A percentile compares a stretch with the other conserved stretches of the same genome.
Evolutionary conservation across 257 asterid species (phyloP).

Genomic region (Gentiana dahurica): DNA sequence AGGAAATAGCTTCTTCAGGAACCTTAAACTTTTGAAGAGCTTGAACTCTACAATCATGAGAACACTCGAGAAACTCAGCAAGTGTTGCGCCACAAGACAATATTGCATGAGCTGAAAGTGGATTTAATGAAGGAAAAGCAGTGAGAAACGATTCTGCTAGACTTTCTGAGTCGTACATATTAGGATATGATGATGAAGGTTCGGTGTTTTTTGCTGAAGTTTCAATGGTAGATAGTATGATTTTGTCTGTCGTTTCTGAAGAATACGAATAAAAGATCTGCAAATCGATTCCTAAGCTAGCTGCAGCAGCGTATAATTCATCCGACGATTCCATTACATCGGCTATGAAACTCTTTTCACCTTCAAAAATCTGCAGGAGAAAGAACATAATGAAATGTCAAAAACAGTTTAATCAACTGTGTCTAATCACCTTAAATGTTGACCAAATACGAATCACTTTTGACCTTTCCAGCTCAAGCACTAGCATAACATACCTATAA

Average conservation of each 20-base stretch:
- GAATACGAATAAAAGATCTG: slow-evolving; percentile 80
- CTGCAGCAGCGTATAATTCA: slow-evolving; percentile 91
- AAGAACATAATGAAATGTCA: slow-evolving; percentile 1
- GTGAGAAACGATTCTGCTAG: slow-evolving; percentile 86
- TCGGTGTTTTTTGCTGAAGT: slow-evolving; percentile 31
- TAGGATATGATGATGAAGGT: slow-evolving; percentile 27
- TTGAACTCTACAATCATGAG: slow-evolving; percentile 34
- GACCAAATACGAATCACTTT: background rate
- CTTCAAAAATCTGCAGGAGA: slow-evolving; percentile 75
- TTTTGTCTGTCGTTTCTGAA: slow-evolving; percentile 70
- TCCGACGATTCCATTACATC: slow-evolving; percentile 90
- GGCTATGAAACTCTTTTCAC: slow-evolving; percentile 52
- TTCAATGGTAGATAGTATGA: slow-evolving; percentile 69
- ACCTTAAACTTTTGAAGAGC: slow-evolving; percentile 54
- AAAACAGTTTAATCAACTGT: background rate
- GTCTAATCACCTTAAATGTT: background rate
- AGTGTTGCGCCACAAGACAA: slow-evolving; percentile 57
- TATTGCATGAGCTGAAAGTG: slow-evolving; percentile 90
- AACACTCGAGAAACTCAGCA: slow-evolving; percentile 55
- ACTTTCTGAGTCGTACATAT: slow-evolving; percentile 73
- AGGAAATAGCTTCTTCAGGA: slow-evolving; percentile 62
- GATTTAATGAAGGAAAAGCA: slow-evolving; percentile 83
- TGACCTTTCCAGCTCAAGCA: no score
- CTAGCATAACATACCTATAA: no score
- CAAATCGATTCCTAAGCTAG: slow-evolving; percentile 79